Percentiles rank a stretch among this genome's conserved stretches.
Conservation (phyloP, 768 basidiomycete species). For the Rhodotorula babjevae region DNA sequence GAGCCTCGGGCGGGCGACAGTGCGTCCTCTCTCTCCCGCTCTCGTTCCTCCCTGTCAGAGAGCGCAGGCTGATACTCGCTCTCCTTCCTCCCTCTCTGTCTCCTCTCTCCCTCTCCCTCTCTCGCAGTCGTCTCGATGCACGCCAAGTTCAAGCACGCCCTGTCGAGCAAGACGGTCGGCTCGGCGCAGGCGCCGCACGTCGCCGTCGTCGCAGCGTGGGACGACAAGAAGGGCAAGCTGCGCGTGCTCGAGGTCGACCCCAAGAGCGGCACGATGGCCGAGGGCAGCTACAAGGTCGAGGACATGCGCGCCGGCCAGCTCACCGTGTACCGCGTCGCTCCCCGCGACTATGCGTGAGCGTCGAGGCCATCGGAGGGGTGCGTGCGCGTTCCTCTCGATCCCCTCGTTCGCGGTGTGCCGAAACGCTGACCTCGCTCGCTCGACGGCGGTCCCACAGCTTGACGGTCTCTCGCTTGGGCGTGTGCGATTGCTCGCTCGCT, state of each 20-base stretch:
- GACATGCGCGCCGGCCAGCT: slow-evolving; percentile 30
- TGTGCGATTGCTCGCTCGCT: too few relatives aligned
- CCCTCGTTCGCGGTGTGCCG: too few relatives aligned
- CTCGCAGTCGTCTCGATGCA: slow-evolving; percentile 17
- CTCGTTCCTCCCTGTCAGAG: neutral
- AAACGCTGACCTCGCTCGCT: too few relatives aligned
- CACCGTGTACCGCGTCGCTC: slow-evolving; percentile 23
- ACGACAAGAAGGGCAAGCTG: slow-evolving; percentile 36
- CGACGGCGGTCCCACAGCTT: too few relatives aligned
- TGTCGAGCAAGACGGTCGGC: slow-evolving; percentile 28
- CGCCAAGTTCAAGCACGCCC: slow-evolving; percentile 37
- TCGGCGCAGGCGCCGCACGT: slow-evolving; percentile 8
- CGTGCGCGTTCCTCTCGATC: neutral
- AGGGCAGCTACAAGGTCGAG: slow-evolving; percentile 27
- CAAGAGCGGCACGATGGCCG: slow-evolving; percentile 21
- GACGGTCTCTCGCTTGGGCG: too few relatives aligned
- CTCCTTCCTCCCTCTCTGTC: neutral
- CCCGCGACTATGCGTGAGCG: slow-evolving; percentile 10
- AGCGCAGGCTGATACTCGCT: neutral
- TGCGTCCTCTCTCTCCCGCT: slow-evolving; percentile 11
- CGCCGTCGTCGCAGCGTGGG: slow-evolving; percentile 34
- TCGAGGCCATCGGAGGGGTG: too few relatives aligned
- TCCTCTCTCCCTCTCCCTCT: neutral
- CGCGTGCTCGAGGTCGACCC: slow-evolving; percentile 27
- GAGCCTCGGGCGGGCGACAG: slow-evolving; percentile 34